Evolutionary conservation across 177 flowering plant genomes (phyloP), one percentile per base, ranked within the genome.

Genomic region (Telopea speciosissima): DNA sequence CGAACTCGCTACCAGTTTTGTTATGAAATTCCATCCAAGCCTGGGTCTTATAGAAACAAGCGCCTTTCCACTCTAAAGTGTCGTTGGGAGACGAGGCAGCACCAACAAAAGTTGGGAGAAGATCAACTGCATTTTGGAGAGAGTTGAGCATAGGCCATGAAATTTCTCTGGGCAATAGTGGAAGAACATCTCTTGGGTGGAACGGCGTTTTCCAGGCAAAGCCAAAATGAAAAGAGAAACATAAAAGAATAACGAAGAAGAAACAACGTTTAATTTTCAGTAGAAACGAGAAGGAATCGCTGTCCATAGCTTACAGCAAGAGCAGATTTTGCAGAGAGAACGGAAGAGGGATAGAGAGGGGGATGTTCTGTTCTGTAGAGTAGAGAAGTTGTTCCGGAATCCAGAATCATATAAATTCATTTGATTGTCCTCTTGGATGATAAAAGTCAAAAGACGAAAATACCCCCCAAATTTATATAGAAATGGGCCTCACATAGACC

Each of bases 1-100:
- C 99, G 74, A 84, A 95, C 71, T 88, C 72, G 44, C 79, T 82
- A 6, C 89, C 87, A 64, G 70, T 82, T 52, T 88, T 86, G 79
- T 95, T 93, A 73, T 93, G 83, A 68, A 95, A 85, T 81, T 91
- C 94, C 88, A 95, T 76, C 94, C 96, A 90, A 62, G 98, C 99
- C 14, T 33, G 72, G 81, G 81, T 93, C 67, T 89, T 26, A 62
- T 88, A 89, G 62, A 95, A 95, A 77, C 99, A 95, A 33, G 99
- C 88, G 0, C 98, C 99, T 72, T 95, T 89, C 99, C 98, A 95
- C 22, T 82, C 77, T 22, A 85, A 22, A 59, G 87, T 58, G 66
- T 68, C 73, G 70, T 89, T 82, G 3, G 67, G 26, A 44, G 81
- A 68, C 5, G 90, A 82, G 61, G 89, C 97, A 24, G 89, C 71